Evolutionary conservation across 768 basidiomycete species (phyloP), one percentile per base, ranked within the genome.

Genomic region (Hericium alpestre): DNA sequence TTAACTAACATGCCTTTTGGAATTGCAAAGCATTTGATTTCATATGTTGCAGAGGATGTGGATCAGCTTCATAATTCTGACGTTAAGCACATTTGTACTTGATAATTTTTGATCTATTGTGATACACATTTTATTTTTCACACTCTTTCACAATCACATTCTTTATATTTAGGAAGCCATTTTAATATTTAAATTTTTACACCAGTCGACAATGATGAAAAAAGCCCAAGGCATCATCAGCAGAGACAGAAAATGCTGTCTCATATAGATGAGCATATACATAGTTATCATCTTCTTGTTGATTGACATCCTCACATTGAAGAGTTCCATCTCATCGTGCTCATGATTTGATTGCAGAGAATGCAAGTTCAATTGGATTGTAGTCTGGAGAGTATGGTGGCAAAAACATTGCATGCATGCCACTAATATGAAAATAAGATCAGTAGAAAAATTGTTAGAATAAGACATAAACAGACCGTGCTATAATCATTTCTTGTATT

Each of bases 351-450:
- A 56, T 56, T 2, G 38, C 32, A 5, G 55, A 56, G 27, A 56
- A 56, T 4, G 47, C 55, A 49, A 50, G 37, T 38, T 56, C 55
- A 16, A 56, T 56, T 7, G 55, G 55, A 32, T 56, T 56, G 49
- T 18, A 39, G 38, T 50, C 48, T 13, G 48, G 48, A 18, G 48
- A 50, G 22, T 50, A 50, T 50, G 48, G 48, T 8, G 48, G 48
- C 18, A 50, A 27, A 50, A 50, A 50, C n/a, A 50, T 8, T 16
- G 25, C 48, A 20, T 10, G 48, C 48, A 50, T 50, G 20, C 48
- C 25, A 9, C 48, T 50, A 50, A 20, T 23, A 22, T 15, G n/a
- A 18, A 22, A 50, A 15, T 43, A 43, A 18, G 27, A 32, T 43
- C 4, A 43, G 11, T 43, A 15, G 18, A 15, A 15, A 43, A 43